Evolutionary conservation across 1,139 yeast genomes (phyloP).

Genomic region (Blastobotrys malaysiensis): DNA sequence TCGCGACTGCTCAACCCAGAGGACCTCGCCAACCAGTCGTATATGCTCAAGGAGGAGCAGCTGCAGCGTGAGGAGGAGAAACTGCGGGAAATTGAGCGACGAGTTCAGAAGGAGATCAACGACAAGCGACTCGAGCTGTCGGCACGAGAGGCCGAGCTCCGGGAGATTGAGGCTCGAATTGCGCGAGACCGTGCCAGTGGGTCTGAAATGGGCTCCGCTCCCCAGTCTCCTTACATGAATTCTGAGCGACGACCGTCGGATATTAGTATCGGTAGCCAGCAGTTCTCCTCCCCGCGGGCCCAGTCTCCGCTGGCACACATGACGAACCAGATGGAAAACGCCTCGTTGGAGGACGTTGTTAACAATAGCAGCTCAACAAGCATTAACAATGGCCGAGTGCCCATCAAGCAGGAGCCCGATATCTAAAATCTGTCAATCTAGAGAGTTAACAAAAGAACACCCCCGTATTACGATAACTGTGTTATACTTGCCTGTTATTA

Average conservation of each 20-base stretch:
- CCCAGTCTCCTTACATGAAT: neutral
- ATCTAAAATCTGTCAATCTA: neutral
- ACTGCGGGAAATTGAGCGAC: slow-evolving; percentile 33
- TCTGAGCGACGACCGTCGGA: neutral
- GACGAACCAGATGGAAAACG: slow-evolving; percentile 7
- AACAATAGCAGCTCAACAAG: neutral
- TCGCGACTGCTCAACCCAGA: slow-evolving; percentile 33
- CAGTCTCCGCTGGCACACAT: slow-evolving; percentile 2
- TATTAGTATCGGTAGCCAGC: neutral
- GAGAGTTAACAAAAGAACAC: slow-evolving; percentile 2
- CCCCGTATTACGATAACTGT: too few relatives aligned
- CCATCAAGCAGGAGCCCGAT: slow-evolving; percentile 2
- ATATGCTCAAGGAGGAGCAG: slow-evolving; percentile 39
- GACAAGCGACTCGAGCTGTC: slow-evolving; percentile 78
- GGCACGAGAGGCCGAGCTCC: slow-evolving; percentile 83
- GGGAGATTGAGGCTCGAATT: slow-evolving; percentile 72
- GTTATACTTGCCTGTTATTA: too few relatives aligned
- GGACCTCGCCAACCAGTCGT: slow-evolving; percentile 38
- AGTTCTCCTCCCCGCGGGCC: neutral
- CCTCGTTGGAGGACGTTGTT: slow-evolving; percentile 3
- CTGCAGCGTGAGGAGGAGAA: slow-evolving; percentile 26
- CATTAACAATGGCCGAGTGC: neutral
- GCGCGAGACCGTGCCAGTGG: slow-evolving; percentile 31
- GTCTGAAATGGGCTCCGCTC: neutral
- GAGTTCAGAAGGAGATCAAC: slow-evolving; percentile 85